These are phyloP conservation scores for Phialophora verrucosa DNA, from an alignment of 2,329 filamentous ascomycete genomes.

Conservation along the genomic window DNA sequence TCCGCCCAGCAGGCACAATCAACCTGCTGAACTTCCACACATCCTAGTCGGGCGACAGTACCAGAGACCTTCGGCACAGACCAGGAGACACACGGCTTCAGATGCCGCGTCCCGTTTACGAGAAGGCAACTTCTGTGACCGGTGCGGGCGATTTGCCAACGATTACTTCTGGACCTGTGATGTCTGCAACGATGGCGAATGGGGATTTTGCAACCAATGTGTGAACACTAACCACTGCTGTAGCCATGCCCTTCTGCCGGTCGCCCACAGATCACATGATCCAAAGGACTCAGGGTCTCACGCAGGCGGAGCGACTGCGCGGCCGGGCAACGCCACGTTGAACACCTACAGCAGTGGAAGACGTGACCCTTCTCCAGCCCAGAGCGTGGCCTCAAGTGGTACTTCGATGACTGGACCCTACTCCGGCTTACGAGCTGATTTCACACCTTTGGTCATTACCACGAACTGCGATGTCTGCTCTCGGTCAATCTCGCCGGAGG, in stretches of 20 bases:
- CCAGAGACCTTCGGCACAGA: conserved; percentile 35
- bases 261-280: conserved; percentile 63
- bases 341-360: conserved; percentile 27
- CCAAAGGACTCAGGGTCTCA: conserved; percentile 17
- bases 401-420: conserved; percentile 29
- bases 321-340: conserved; percentile 20
- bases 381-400: conserved; percentile 33
- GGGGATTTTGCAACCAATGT: conserved; percentile 90
- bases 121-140: conserved; percentile 82
- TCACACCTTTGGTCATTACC: conserved; percentile 72
- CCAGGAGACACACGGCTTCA: conserved; percentile 25
- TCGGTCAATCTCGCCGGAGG: conserved; percentile 70
- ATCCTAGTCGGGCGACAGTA: conserved; percentile 57
- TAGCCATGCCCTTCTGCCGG: conserved; percentile 78
- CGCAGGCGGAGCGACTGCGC: conserved; percentile 7
- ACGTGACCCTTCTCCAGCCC: conserved; percentile 31
- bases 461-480: conserved; percentile 81
- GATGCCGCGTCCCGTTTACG: conserved; percentile 72
- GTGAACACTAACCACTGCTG: conserved; percentile 83
- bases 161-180: conserved; percentile 90
- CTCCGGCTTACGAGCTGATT: conserved; percentile 45
- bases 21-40: conserved; percentile 59
- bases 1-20: conserved; percentile 49
- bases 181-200: conserved; percentile 86
- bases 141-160: conserved; percentile 75